Conservation (phyloP, 305 asterid genomes). For the Rubia occidens region DNA sequence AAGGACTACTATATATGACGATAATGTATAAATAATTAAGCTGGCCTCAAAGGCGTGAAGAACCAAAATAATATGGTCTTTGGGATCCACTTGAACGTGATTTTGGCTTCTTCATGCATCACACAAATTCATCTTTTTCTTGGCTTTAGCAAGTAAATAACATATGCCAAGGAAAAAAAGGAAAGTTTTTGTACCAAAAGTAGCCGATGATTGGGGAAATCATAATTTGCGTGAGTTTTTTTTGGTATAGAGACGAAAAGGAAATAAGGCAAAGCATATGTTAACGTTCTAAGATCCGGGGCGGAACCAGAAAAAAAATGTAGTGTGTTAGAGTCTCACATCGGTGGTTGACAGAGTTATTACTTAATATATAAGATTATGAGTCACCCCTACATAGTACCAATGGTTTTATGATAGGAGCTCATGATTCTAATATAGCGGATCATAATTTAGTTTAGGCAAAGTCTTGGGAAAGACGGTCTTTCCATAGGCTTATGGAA, state of each 20-base stretch:
- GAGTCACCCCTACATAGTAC: no score
- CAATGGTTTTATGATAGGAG: no score
- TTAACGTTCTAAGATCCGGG: no score
- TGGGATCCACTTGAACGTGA: constrained; percentile 2
- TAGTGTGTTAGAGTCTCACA: no score
- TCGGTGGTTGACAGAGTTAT: no score
- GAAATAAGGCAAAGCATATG: not conserved
- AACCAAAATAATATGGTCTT: not conserved
- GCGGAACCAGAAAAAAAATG: no score
- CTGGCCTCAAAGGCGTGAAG: not conserved
- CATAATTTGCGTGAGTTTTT: not conserved
- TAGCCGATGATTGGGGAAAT: constrained; percentile 1
- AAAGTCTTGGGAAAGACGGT: no score
- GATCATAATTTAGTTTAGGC: no score
- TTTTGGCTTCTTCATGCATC: not conserved
- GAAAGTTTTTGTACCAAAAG: not conserved
- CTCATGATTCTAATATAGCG: no score
- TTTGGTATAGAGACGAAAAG: not conserved
- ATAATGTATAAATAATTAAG: not conserved
- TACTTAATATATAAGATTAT: no score
- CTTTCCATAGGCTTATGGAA: no score
- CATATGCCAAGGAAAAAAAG: not conserved
- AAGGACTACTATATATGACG: not conserved
- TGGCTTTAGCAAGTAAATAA: not conserved
- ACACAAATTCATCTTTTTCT: not conserved